Conservation (phyloP, 2,329 filamentous ascomycete species). For the Hymenoscyphus salicellus region DNA sequence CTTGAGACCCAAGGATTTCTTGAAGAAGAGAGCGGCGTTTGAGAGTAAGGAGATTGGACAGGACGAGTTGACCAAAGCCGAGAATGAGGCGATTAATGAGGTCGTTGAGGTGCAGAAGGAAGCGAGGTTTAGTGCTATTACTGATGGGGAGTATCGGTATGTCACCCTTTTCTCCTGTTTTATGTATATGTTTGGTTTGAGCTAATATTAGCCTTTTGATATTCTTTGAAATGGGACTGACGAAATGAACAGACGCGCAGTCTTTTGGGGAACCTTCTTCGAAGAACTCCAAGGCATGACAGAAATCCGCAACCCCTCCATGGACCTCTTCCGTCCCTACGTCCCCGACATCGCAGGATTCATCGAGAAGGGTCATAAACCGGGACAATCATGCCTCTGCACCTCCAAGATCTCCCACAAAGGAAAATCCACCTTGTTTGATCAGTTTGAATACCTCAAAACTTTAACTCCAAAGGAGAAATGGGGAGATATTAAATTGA, state of each 20-base stretch:
- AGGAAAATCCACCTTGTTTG: conserved; percentile 42
- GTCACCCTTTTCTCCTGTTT: neutral
- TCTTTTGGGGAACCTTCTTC: conserved; percentile 34
- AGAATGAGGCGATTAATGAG: conserved; percentile 56
- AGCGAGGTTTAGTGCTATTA: conserved; percentile 53
- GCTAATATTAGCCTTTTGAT: too few relatives aligned
- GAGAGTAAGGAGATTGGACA: conserved; percentile 47
- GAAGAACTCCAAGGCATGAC: conserved; percentile 31
- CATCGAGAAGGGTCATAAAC: conserved; percentile 45
- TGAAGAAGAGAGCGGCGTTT: conserved; percentile 53
- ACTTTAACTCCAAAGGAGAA: conserved; percentile 57
- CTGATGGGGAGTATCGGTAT: conserved; percentile 55
- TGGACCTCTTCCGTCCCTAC: conserved; percentile 42
- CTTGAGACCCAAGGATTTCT: conserved; percentile 55
- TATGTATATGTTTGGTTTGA: neutral
- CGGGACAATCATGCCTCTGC: conserved; percentile 46
- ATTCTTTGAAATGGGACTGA: neutral
- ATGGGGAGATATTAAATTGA: conserved; percentile 67
- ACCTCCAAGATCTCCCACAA: conserved; percentile 47
- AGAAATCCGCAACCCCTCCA: conserved; percentile 31
- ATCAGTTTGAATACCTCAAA: conserved; percentile 54
- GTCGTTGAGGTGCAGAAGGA: conserved; percentile 58
- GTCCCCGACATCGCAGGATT: conserved; percentile 44
- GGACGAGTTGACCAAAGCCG: conserved; percentile 46
- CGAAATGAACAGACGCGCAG: conserved; percentile 21